Base-by-base conservation (phyloP, 768 basidiomycete genomes). In the Tylopilus rubrobrunneus region DNA sequence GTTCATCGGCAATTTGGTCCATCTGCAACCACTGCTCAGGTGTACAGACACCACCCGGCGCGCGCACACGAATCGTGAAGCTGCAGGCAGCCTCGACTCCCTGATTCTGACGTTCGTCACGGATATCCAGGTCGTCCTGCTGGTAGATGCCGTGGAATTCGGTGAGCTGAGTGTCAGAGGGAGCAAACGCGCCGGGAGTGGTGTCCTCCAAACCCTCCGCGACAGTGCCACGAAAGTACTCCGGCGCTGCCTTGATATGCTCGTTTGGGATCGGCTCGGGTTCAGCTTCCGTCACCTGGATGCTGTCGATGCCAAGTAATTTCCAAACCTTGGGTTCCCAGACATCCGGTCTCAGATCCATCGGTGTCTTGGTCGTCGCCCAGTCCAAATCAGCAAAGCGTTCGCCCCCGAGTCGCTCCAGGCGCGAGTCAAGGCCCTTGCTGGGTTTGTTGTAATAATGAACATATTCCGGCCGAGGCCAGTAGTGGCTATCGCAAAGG, bases 401-500 rank as follows among this genome's bases (percentile, higher is more conserved):
- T 64, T 88, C 75, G 15, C 83, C 92, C 41, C 93, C 92, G 43
- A 97, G 82, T 48, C 81, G 80, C 66, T 86, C 84, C 17, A 98
- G 76, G 17, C 85, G 85, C 23, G 78, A 73, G 72, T 94, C 86
- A 48, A 98, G 83, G 57, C 98, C 96, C 72, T 93, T 95, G 17
- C 85, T 82, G 0, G 96, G 86, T 72, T 93, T 97, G 80, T 98
- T 99, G 78, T 98, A 99, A 72, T 96, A 98, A 63, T 92, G 89
- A n/a, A 86, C 87, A 65, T 98, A 97, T 70, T 98, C 94, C 15
- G 89, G 81, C 40, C 97, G 82, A 9, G 97, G 97, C 97, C 97
- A 99, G 75, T 99, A 99, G 73, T 97, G 95, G 68, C 89, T 95
- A 71, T 99, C 97, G 56, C 97, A 97, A 84, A 99, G 88, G 45